A percentile compares a stretch with the other conserved stretches of the same genome.
Evolutionary conservation across 2,329 filamentous ascomycete species (phyloP).

Genomic region (Alternaria gansuensis): DNA sequence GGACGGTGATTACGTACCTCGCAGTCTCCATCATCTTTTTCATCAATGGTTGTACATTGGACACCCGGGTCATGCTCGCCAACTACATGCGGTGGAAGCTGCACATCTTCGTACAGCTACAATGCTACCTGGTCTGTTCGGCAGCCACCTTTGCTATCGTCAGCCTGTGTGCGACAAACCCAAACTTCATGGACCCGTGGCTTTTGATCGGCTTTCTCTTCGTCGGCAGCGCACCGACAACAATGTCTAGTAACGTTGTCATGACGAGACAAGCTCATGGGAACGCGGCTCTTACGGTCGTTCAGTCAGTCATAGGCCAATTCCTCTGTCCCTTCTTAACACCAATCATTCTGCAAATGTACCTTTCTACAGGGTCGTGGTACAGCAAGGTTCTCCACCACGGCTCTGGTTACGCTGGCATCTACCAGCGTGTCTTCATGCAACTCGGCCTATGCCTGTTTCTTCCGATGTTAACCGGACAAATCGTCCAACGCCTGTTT

Average conservation of each 20-base stretch:
- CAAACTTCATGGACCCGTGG: constrained; percentile 66
- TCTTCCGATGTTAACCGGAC: constrained; percentile 69
- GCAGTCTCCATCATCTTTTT: constrained; percentile 75
- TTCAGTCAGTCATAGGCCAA: constrained; percentile 76
- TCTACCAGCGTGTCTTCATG: constrained; percentile 73
- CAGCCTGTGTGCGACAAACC: constrained; percentile 61
- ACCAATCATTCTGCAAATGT: constrained; percentile 69
- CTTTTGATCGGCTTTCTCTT: constrained; percentile 74
- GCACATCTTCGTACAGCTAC: constrained; percentile 72
- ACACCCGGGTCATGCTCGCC: constrained; percentile 66
- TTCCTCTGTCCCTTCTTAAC: constrained; percentile 73
- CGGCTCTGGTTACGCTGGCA: constrained; percentile 63
- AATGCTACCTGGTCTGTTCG: constrained; percentile 73
- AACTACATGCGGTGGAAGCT: constrained; percentile 73
- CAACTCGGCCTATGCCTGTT: constrained; percentile 74
- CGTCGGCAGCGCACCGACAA: constrained; percentile 74
- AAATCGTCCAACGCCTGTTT: constrained; percentile 66
- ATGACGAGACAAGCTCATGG: constrained; percentile 76
- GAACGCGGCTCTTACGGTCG: constrained; percentile 60
- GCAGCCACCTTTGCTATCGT: constrained; percentile 67
- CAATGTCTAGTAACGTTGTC: constrained; percentile 76
- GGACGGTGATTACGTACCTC: constrained; percentile 69
- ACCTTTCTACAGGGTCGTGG: constrained; percentile 63
- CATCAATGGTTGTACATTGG: constrained; percentile 74
- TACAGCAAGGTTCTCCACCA: constrained; percentile 66